These are phyloP conservation scores for Leccinum broughii DNA, from an alignment of 768 basidiomycete species.

Conservation along the genomic window DNA sequence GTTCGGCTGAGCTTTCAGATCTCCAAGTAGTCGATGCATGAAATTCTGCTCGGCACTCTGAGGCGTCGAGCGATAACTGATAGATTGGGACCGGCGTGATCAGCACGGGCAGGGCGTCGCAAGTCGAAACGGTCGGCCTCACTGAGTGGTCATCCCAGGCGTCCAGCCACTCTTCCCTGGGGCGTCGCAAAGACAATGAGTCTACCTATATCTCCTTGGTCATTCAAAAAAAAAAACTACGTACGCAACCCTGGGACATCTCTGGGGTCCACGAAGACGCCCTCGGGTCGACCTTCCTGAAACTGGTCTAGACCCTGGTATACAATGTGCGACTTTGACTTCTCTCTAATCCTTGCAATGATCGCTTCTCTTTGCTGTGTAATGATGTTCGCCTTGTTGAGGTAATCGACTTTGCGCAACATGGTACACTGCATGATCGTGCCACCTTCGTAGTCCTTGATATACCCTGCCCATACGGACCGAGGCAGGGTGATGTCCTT, in stretches of 20 bases:
- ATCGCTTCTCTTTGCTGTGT: constrained; percentile 86
- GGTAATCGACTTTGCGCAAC: constrained; percentile 90
- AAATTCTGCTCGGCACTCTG: constrained; percentile 59
- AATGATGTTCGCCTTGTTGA: constrained; percentile 75
- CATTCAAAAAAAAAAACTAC: constrained; percentile 25
- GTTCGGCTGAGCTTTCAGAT: constrained; percentile 72
- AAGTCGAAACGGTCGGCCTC: constrained; percentile 28
- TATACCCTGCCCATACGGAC: constrained; percentile 95
- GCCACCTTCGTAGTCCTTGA: constrained; percentile 99
- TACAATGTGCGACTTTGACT: constrained; percentile 84
- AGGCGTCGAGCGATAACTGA: constrained; percentile 41
- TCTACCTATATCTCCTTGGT: neutral
- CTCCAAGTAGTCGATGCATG: constrained; percentile 78
- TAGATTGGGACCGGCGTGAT: constrained; percentile 2
- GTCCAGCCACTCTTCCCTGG: constrained; percentile 93
- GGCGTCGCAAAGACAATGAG: constrained; percentile 6
- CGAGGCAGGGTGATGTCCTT: constrained; percentile 95
- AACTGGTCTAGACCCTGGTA: constrained; percentile 80
- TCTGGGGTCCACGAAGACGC: constrained; percentile 60
- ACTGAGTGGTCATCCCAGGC: constrained; percentile 75
- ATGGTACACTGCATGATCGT: constrained; percentile 99
- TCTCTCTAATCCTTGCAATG: constrained; percentile 81
- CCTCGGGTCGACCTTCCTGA: constrained; percentile 54
- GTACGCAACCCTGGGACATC: constrained; percentile 87
- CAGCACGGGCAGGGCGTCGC: neutral